A percentile compares a stretch with the other conserved stretches of the same genome.
Evolutionary conservation across 768 basidiomycete genomes (phyloP).

Genomic region (Boletus tylopilopsis): DNA sequence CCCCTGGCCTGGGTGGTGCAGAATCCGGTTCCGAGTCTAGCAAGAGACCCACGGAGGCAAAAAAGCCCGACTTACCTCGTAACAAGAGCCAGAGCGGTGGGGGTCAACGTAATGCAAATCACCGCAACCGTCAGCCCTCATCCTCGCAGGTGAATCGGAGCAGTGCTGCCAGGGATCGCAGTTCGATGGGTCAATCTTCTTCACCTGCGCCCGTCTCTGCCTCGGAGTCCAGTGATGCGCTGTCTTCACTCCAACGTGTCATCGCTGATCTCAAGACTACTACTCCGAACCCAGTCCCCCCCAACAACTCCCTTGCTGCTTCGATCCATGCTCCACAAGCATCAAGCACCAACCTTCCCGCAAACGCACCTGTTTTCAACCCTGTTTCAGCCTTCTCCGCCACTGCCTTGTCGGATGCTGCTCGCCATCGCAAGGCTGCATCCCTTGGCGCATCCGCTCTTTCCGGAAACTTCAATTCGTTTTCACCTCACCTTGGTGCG

Average conservation of each 20-base stretch:
- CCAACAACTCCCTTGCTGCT: slow-evolving; percentile 36
- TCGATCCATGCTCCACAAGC: slow-evolving; percentile 48
- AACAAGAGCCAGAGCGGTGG: slow-evolving; percentile 51
- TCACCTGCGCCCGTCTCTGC: slow-evolving; percentile 48
- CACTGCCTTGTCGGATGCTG: slow-evolving; percentile 40
- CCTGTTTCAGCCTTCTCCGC: slow-evolving; percentile 57
- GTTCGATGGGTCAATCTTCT: slow-evolving; percentile 37
- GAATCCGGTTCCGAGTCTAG: slow-evolving; percentile 77
- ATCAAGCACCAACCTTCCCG: slow-evolving; percentile 48
- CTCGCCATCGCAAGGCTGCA: slow-evolving; percentile 77
- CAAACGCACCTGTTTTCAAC: slow-evolving; percentile 72
- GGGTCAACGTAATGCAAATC: slow-evolving; percentile 41
- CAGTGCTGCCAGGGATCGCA: slow-evolving; percentile 44
- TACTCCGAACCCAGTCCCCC: slow-evolving; percentile 47
- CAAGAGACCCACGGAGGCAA: slow-evolving; percentile 54
- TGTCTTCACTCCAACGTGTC: slow-evolving; percentile 87
- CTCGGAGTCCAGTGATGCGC: slow-evolving; percentile 70
- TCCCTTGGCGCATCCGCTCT: slow-evolving; percentile 62
- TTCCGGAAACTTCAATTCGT: slow-evolving; percentile 63
- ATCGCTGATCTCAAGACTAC: slow-evolving; percentile 92
- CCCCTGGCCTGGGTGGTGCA: slow-evolving; percentile 35
- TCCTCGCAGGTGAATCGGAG: slow-evolving; percentile 56
- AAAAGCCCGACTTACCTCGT: slow-evolving; percentile 49
- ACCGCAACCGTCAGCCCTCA: slow-evolving; percentile 58
- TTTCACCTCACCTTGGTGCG: slow-evolving; percentile 74